Evolutionary conservation across 768 basidiomycete genomes (phyloP), one percentile per base, ranked within the genome.

Genomic region (Cystobasidium onofrii): DNA sequence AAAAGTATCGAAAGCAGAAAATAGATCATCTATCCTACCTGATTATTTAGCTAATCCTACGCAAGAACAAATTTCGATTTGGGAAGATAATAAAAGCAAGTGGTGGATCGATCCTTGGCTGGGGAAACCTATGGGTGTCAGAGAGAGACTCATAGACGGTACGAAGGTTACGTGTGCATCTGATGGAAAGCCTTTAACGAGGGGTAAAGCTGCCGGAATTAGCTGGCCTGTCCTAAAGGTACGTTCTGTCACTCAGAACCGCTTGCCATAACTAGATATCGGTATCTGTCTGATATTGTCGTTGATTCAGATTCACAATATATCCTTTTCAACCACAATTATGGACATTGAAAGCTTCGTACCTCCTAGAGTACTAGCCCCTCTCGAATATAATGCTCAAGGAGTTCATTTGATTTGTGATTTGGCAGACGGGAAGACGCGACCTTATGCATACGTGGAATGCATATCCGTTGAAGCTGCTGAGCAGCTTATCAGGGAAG

Each of bases 141-240:
- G 12, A 43, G 39, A 64, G 18, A 4, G 18, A 34, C 41, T 9
- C 4, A 13, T 29, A 34, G 39, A 17, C 7, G 39, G 63, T 25
- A 6, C 12, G 44, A 64, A 10, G 13, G 23, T 50, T 23, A 25
- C 10, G 29, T 34, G 13, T 31, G 12, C 12, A 31, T 34, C 39
- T 55, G 31, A 44, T 34, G 66, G 66, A n/a, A 15, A 3, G 23
- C n/a, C 12, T 7, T 33, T 33, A 17, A 27, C 15, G 1, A n/a
- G 34, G 17, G 7, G 15, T 7, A 23, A 23, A 36, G 43, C 31
- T 29, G 29, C 29, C 39, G 69, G 52, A 15, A 39, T 57, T 18
- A 71, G 69, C 55, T 71, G 69, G 69, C 69, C 69, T 20, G 29
- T 71, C 9, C 54, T 71, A 12, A 71, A 57, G 33, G 69, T 71